A percentile compares a stretch with the other conserved stretches of the same genome.
Evolutionary conservation across 495 filamentous ascomycete genomes (phyloP).

Genomic region (Tetracladium setigerum): DNA sequence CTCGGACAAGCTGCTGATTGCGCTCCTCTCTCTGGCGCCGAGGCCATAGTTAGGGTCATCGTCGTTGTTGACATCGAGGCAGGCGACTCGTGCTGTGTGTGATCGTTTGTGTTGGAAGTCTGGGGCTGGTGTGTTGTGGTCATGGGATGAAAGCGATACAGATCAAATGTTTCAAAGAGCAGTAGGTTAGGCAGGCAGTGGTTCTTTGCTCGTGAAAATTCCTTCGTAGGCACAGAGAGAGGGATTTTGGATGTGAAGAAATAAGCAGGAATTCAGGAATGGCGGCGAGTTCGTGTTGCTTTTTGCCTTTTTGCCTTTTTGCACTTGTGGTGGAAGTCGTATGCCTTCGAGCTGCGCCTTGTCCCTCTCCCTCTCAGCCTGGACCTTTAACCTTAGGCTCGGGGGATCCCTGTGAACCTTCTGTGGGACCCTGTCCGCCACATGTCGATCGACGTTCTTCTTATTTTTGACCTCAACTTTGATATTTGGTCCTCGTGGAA

Average conservation of each 20-base stretch:
- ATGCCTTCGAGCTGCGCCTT: too few relatives aligned
- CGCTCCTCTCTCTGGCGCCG: neutral
- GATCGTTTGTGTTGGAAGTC: conserved; percentile 3
- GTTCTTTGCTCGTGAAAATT: neutral
- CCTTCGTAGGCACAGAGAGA: neutral
- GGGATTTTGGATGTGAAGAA: neutral
- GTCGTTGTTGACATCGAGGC: conserved; percentile 10
- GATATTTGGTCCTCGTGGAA: too few relatives aligned
- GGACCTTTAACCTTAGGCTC: too few relatives aligned
- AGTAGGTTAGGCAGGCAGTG: conserved; percentile 11
- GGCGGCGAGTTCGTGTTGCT: conserved; percentile 9
- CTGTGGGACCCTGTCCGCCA: too few relatives aligned
- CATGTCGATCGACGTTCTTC: too few relatives aligned
- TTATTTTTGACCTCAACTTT: too few relatives aligned
- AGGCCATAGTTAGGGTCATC: conserved; percentile 18
- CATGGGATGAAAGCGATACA: conserved; percentile 18
- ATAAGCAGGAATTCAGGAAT: conserved; percentile 4
- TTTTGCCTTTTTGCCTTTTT: neutral
- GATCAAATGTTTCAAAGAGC: neutral
- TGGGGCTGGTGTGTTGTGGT: conserved; percentile 13
- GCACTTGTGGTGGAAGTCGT: too few relatives aligned
- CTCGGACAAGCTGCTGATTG: conserved; percentile 12
- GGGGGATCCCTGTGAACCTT: too few relatives aligned
- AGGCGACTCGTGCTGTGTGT: conserved; percentile 1
- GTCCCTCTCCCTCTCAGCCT: too few relatives aligned